Evolutionary conservation across 2,329 filamentous ascomycete genomes (phyloP), one percentile per base, ranked within the genome.

Genomic region (Phialophora chinensis): DNA sequence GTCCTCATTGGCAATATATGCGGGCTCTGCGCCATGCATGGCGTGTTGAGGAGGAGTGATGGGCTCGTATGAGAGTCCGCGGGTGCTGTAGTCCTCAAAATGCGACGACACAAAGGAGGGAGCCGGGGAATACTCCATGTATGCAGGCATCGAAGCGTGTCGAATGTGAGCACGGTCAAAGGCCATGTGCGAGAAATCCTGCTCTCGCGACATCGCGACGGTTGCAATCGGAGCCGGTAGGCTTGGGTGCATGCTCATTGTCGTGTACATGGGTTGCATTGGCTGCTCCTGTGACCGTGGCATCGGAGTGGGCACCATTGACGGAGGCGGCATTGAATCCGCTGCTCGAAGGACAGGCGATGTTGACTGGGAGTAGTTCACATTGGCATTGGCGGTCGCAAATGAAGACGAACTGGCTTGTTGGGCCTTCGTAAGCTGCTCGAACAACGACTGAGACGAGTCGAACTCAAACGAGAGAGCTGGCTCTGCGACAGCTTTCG

Each of bases 91-190:
- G 78, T 98, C 94, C 77, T 98, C 95, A 75, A 94, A 97, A 75
- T 97, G 93, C 0, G 95, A 98, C n/a, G 95, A 98, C 60, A 97
- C 93, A 75, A 98, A 98, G 1, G 95, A 98, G 2, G 95, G 95
- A 0, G 95, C 95, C 61, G 95, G 95, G 17, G 95, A 99, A 83
- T 98, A 99, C 80, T 99, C 95, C 78, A 98, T 90, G 78, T 96
- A 99, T 23, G 93, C 91, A 58, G 95, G 95, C 93, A 99, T 97
- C n/a, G 95, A 99, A 68, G 93, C 91, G 80, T 98, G 94, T 65
- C 95, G 90, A 78, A 97, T 92, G 80, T 96, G 93, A 60, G 90
- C 84, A 75, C 93, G 91, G 79, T 96, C 95, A 83, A 96, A 97
- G 79, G 93, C 91, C 71, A 93, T 84, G 68, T 91, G 89, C 69